These are phyloP conservation scores for Solanum neorickii DNA, from an alignment of 257 asterid genomes.

Conservation along the genomic window DNA sequence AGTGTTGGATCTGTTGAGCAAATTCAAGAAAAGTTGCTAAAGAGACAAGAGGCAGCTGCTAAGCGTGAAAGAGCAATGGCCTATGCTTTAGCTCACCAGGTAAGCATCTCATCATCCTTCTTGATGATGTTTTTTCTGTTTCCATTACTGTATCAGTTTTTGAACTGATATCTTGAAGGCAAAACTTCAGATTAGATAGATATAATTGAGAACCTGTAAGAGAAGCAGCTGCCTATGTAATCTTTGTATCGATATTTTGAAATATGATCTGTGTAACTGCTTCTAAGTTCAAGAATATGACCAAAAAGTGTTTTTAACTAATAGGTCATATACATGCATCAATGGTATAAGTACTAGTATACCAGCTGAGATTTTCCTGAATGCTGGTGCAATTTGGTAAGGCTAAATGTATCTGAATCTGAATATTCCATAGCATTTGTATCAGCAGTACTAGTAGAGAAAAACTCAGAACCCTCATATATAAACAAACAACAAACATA, in stretches of 20 bases:
- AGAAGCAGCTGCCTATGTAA: not conserved
- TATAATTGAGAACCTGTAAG: not conserved
- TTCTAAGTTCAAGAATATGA: not conserved
- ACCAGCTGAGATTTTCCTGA: not conserved
- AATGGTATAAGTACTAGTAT: not conserved
- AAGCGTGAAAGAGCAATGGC: conserved; percentile 99
- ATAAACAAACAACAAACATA: not conserved
- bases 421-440: not conserved
- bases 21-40: conserved; percentile 82
- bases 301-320: not conserved
- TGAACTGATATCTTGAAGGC: not conserved
- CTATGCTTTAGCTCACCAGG: conserved; percentile 98
- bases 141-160: not conserved
- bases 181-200: not conserved
- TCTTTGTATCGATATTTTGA: not conserved
- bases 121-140: not conserved
- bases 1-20: conserved; percentile 90
- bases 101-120: conserved; percentile 10
- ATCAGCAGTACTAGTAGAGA: not conserved
- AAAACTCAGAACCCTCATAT: not conserved
- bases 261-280: not conserved
- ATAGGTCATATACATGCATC: not conserved
- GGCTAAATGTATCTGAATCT: not conserved
- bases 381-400: not conserved
- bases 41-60: conserved; percentile 97